A percentile compares a stretch with the other conserved stretches of the same genome.
phyloP scores from a whole-genome alignment of 352 stramenopile genomes.

The Phytopythium litorale region DNA sequence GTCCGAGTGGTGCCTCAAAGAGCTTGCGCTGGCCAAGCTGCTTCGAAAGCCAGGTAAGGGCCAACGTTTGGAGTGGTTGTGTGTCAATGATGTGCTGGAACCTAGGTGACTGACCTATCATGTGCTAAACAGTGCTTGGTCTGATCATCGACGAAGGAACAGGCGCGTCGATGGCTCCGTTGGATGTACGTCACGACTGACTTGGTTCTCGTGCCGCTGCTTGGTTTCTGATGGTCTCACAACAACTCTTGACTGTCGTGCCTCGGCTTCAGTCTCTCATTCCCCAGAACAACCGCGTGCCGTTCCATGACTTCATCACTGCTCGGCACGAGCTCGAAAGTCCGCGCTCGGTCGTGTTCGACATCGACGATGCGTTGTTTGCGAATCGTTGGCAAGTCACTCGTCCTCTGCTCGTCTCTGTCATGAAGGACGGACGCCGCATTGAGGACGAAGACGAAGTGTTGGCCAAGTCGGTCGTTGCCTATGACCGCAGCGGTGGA shows the following conservation, averaged over 20 bases:
- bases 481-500: slow-evolving; percentile 10
- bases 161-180: slow-evolving; percentile 15
- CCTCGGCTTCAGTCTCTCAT: slow-evolving; percentile 26
- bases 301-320: slow-evolving; percentile 57
- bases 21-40: slow-evolving; percentile 72
- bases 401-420: slow-evolving; percentile 39
- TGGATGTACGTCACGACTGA: slow-evolving; percentile 4
- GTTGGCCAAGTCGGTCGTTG: not conserved
- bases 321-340: slow-evolving; percentile 19
- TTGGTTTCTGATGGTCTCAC: not conserved
- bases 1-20: slow-evolving; percentile 80
- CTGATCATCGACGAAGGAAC: slow-evolving; percentile 49
- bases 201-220: not conserved
- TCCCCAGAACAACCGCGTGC: slow-evolving; percentile 34
- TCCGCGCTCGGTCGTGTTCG: slow-evolving; percentile 37
- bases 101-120: not conserved
- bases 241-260: slow-evolving; percentile 1
- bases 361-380: slow-evolving; percentile 47
- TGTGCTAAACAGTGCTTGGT: slow-evolving; percentile 25
- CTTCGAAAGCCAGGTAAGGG: slow-evolving; percentile 54
- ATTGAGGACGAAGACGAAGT: slow-evolving; percentile 33
- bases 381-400: slow-evolving; percentile 35
- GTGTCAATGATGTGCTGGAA: too few species aligned
- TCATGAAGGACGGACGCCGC: slow-evolving; percentile 40
- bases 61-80: slow-evolving; percentile 4